Base-by-base conservation (phyloP, 129 eudicot species). In the Smallanthus sonchifolius region DNA sequence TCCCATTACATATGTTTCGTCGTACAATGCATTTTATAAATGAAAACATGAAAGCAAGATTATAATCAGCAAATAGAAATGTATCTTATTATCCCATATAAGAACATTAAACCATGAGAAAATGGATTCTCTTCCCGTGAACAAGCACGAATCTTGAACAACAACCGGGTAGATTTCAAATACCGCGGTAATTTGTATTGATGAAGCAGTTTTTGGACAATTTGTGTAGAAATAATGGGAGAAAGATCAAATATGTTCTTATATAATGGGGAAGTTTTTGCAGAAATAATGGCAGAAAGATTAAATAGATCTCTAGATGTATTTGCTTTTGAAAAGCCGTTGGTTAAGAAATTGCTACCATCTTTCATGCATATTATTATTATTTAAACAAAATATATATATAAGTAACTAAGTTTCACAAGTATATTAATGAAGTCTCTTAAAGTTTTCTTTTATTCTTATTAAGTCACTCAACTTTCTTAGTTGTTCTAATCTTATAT, bases 121-220 rank as follows among this genome's bases (percentile, higher is more conserved):
- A 37, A 52, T 71, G 48, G 36, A 71, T 71, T 37, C 13, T 10
- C 65, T 52, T 71, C 54, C 75, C 65, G 16, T 10, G 28, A 52
- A 54, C 64, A 71, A 71, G 62, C 75, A 52, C 24, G 45, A 11
- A 71, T 70, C 24, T 54, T 14, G 63, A 37, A 51, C 65, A 57
- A 37, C 65, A 71, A 49, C 75, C 38, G 15, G 65, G 74, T 71
- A 30, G 73, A 69, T 47, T 69, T 24, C 42, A 47, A 28, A 28
- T 47, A 32, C 14, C 73, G 28, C 20, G 51, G 38, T 68, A 14
- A n/a, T n/a, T 14, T 11, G 10, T 67, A 36, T 42, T 48, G 49
- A 70, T 52, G 37, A 70, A 17, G 43, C 51, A 5, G 65, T 70
- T 70, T 69, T 39, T 24, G 19, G 37, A 54, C 3, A 70, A 54